These are phyloP conservation scores for Microthyrium microscopicum DNA, from an alignment of 2,329 filamentous ascomycete genomes.

Conservation along the genomic window DNA sequence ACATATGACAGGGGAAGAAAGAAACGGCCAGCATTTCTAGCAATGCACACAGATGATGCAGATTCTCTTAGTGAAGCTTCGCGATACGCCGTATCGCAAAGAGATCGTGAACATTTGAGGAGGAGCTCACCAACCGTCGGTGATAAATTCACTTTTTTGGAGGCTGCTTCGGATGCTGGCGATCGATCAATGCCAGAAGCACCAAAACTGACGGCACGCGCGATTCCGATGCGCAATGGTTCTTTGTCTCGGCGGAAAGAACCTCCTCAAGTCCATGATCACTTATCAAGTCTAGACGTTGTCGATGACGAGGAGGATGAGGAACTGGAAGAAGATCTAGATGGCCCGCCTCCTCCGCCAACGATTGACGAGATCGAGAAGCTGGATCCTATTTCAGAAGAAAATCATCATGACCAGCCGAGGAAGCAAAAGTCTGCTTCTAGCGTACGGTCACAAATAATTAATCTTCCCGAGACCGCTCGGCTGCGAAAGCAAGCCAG, in stretches of 20 bases:
- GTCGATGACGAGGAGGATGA: too few relatives aligned
- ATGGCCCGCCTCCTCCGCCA: slow-evolving; percentile 2
- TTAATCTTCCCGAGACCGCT: slow-evolving; percentile 7
- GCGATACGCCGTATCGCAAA: neutral
- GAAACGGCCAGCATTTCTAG: slow-evolving; percentile 6
- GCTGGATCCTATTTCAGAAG: neutral
- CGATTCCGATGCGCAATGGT: too few relatives aligned
- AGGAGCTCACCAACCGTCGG: slow-evolving; percentile 8
- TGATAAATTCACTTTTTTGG: slow-evolving; percentile 6
- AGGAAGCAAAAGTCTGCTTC: slow-evolving; percentile 6
- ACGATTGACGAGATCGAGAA: too few relatives aligned
- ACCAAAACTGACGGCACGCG: too few relatives aligned
- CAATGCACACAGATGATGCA: slow-evolving; percentile 3
- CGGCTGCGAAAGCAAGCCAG: slow-evolving; percentile 7
- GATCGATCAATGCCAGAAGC: too few relatives aligned
- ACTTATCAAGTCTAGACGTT: too few relatives aligned
- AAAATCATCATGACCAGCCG: too few relatives aligned
- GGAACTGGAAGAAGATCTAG: too few relatives aligned
- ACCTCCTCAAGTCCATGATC: too few relatives aligned
- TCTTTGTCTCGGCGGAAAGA: too few relatives aligned
- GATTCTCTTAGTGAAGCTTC: neutral
- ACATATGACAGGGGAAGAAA: neutral
- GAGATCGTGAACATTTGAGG: slow-evolving; percentile 4
- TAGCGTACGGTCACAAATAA: slow-evolving; percentile 6
- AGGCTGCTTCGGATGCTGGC: too few relatives aligned